phyloP scores from a whole-genome alignment of 2,329 filamentous ascomycete genomes.

The Fusarium compactum region DNA sequence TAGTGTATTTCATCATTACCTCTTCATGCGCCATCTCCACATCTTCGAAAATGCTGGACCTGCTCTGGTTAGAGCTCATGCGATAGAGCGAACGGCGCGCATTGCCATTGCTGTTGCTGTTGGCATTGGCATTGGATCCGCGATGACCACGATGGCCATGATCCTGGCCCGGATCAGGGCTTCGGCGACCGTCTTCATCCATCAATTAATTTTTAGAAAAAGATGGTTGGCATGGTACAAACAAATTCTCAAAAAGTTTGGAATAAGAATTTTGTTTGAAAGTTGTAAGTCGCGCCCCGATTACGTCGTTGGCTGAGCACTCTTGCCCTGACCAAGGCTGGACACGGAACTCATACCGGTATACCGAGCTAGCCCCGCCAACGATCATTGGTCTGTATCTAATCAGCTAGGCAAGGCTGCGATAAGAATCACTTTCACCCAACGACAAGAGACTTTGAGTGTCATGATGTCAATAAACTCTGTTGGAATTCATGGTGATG shows the following conservation, averaged over 20 bases:
- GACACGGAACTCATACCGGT: slow-evolving; percentile 25
- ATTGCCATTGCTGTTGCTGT: slow-evolving; percentile 40
- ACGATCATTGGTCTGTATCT: slow-evolving; percentile 26
- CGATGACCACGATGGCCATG: slow-evolving; percentile 29
- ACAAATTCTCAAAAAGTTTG: slow-evolving; percentile 5
- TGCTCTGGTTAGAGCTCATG: slow-evolving; percentile 77
- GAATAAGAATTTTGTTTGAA: slow-evolving; percentile 27
- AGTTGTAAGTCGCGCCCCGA: slow-evolving; percentile 34
- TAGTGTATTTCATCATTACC: slow-evolving; percentile 59
- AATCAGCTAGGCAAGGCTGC: slow-evolving; percentile 31
- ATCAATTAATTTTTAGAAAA: slow-evolving; percentile 37
- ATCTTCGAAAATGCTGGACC: slow-evolving; percentile 86
- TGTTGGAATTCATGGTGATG: background rate
- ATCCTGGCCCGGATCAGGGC: slow-evolving; percentile 34
- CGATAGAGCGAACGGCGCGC: slow-evolving; percentile 65
- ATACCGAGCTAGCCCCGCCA: slow-evolving; percentile 38
- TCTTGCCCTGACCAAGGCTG: slow-evolving; percentile 42
- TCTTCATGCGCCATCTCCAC: slow-evolving; percentile 99
- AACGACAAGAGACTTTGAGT: background rate
- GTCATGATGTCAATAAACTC: background rate
- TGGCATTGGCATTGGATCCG: slow-evolving; percentile 38
- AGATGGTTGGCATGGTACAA: slow-evolving; percentile 36
- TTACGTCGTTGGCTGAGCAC: slow-evolving; percentile 43
- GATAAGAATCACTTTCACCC: background rate
- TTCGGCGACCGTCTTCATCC: slow-evolving; percentile 47